Conservation (phyloP, 2,329 filamentous ascomycete species). For the Leptographium procerum region DNA sequence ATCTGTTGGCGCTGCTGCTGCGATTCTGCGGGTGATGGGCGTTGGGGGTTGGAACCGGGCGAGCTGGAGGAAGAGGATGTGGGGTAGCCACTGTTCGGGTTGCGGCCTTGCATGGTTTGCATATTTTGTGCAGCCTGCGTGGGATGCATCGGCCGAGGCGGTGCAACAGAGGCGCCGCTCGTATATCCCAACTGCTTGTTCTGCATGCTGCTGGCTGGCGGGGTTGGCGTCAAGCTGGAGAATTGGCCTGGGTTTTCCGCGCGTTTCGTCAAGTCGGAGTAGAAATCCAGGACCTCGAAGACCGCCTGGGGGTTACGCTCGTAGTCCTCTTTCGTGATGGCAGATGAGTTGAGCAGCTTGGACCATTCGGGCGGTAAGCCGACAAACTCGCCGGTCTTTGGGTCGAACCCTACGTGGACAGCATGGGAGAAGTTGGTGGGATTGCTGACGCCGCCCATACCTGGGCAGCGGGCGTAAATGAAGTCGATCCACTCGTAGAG, state of each 20-base stretch:
- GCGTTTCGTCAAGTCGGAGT: constrained; percentile 70
- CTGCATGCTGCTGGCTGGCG: constrained; percentile 42
- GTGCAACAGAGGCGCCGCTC: constrained; percentile 48
- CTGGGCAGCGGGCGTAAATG: constrained; percentile 91
- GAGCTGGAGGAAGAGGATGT: constrained; percentile 23
- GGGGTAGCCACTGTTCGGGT: constrained; percentile 27
- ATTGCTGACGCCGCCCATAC: constrained; percentile 96
- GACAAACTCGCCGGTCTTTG: constrained; percentile 87
- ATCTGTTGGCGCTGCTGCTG: constrained; percentile 45
- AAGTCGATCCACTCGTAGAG: constrained; percentile 98
- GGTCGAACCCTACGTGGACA: constrained; percentile 95
- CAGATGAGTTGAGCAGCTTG: constrained; percentile 87
- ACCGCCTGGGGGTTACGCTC: constrained; percentile 87
- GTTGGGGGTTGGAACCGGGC: constrained; percentile 23
- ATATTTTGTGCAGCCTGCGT: constrained; percentile 15
- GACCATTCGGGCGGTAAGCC: constrained; percentile 95
- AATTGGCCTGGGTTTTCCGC: constrained; percentile 60
- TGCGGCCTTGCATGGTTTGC: constrained; percentile 22
- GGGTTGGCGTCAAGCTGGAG: constrained; percentile 55
- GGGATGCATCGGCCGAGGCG: constrained; percentile 55
- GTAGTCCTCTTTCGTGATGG: constrained; percentile 97
- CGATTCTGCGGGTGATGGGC: constrained; percentile 32
- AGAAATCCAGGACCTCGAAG: constrained; percentile 74
- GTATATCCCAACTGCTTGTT: constrained; percentile 54
- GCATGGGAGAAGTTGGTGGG: constrained; percentile 97